phyloP scores from a whole-genome alignment of 768 basidiomycete genomes.

The Amanita thiersii region DNA sequence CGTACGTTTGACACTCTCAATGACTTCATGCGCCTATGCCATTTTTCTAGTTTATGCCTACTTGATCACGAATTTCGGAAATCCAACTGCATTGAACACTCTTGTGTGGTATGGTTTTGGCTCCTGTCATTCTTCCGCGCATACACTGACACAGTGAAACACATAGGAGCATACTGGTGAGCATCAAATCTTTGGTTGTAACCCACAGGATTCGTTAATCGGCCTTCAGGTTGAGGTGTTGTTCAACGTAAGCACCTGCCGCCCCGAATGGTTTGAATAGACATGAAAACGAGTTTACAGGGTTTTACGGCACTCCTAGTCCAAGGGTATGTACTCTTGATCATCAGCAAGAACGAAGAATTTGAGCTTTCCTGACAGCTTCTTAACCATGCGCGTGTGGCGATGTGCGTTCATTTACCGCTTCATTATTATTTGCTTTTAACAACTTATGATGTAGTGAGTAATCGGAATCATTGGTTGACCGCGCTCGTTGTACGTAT shows the following conservation, averaged over 20 bases:
- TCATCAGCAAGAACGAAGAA: neutral
- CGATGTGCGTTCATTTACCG: conserved; percentile 13
- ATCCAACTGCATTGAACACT: conserved; percentile 16
- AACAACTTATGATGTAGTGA: conserved; percentile 14
- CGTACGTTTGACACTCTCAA: conserved; percentile 22
- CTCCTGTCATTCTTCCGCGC: neutral
- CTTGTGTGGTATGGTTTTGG: conserved; percentile 32
- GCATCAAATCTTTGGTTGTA: conserved; percentile 6
- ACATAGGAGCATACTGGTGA: conserved; percentile 28
- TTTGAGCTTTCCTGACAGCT: conserved; percentile 12
- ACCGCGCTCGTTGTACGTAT: conserved; percentile 14
- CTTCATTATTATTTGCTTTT: neutral
- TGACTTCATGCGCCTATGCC: neutral
- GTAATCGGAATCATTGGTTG: conserved; percentile 16
- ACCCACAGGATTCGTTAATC: neutral
- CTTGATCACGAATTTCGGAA: conserved; percentile 31
- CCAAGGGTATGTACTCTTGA: conserved; percentile 25
- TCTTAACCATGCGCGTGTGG: conserved; percentile 21
- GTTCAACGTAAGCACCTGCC: conserved; percentile 30
- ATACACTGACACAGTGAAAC: neutral
- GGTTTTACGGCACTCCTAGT: conserved; percentile 41
- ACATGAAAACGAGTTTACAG: conserved; percentile 14
- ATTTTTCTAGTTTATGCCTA: conserved; percentile 36
- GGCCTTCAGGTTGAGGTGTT: conserved; percentile 33
- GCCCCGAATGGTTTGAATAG: neutral